Conservation (phyloP, 371 early-diverging fungal genomes). For the Rhizomucor pusillus region DNA sequence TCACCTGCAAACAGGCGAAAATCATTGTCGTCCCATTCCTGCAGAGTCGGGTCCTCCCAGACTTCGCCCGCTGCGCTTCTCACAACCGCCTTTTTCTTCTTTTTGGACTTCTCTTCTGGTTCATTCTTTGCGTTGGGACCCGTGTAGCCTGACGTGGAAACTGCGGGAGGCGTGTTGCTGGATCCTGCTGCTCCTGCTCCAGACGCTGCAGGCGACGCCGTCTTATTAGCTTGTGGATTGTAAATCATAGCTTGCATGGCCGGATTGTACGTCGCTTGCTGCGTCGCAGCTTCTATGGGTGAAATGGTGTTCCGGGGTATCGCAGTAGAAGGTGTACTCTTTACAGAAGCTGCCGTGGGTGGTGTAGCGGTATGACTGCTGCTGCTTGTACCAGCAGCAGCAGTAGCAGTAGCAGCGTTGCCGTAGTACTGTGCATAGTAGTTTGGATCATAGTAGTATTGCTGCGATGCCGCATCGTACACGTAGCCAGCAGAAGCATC, state of each 20-base stretch:
- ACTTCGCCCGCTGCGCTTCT: conserved; percentile 90
- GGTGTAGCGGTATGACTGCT: not conserved
- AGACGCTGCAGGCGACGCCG: not conserved
- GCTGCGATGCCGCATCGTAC: conserved; percentile 15
- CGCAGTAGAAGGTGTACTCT: not conserved
- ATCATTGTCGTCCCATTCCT: conserved; percentile 90
- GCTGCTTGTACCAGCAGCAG: not conserved
- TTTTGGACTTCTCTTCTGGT: conserved; percentile 9
- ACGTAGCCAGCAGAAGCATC: conserved; percentile 15
- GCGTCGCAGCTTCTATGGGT: not conserved
- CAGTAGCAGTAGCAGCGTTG: conserved; percentile 6
- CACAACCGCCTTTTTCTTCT: conserved; percentile 56
- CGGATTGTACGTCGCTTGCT: conserved; percentile 2
- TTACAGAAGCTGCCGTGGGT: not conserved
- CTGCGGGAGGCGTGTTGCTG: not conserved
- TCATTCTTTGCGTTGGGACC: conserved; percentile 7
- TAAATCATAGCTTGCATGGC: not conserved
- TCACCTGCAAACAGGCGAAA: conserved; percentile 87
- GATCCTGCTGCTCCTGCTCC: conserved; percentile 5
- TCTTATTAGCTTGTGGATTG: too few species aligned
- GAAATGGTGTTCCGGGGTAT: not conserved
- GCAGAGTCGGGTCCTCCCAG: conserved; percentile 92
- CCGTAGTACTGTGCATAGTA: conserved; percentile 34
- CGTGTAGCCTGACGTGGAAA: conserved; percentile 16
- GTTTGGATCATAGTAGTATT: conserved; percentile 30